A percentile compares a stretch with the other conserved stretches of the same genome.
Conservation (phyloP, 192 early-diverging fungal species). For the Podila horticola region DNA sequence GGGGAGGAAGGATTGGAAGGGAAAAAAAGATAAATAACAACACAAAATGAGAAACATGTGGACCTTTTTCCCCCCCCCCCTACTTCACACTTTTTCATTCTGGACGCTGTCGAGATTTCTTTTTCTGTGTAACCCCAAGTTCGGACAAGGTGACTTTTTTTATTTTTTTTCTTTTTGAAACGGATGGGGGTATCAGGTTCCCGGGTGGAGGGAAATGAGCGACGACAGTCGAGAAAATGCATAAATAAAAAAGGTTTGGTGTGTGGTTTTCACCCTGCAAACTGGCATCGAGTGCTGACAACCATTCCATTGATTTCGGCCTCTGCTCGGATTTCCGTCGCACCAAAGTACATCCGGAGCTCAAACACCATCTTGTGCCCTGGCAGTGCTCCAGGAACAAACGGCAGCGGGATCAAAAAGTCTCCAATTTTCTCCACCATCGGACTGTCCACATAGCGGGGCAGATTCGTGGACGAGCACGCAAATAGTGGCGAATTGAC, state of each 20-base stretch:
- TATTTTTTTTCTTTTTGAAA: too few relatives aligned
- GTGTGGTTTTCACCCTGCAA: constrained; percentile 23
- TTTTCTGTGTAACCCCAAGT: neutral
- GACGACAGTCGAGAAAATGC: too few relatives aligned
- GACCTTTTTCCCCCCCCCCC: too few relatives aligned
- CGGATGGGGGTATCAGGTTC: too few relatives aligned
- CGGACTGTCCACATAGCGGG: constrained; percentile 39
- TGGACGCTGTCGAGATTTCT: neutral
- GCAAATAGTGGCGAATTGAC: constrained; percentile 47
- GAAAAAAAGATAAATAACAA: neutral
- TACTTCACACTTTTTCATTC: too few relatives aligned
- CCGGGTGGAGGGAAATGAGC: too few relatives aligned
- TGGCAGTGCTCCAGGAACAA: constrained; percentile 36
- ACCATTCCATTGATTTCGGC: constrained; percentile 58
- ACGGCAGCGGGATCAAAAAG: constrained; percentile 46
- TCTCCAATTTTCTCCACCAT: constrained; percentile 51
- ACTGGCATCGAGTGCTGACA: constrained; percentile 43
- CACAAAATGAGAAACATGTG: neutral
- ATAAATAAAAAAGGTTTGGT: too few relatives aligned
- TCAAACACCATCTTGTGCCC: constrained; percentile 43
- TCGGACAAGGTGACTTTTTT: neutral
- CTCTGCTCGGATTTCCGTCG: constrained; percentile 60
- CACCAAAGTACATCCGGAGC: constrained; percentile 61
- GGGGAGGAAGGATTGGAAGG: neutral
- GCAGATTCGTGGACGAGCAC: constrained; percentile 34